Evolutionary conservation across 2,329 filamentous ascomycete species (phyloP).

Genomic region (Nannizziopsis arthrosporioides): DNA sequence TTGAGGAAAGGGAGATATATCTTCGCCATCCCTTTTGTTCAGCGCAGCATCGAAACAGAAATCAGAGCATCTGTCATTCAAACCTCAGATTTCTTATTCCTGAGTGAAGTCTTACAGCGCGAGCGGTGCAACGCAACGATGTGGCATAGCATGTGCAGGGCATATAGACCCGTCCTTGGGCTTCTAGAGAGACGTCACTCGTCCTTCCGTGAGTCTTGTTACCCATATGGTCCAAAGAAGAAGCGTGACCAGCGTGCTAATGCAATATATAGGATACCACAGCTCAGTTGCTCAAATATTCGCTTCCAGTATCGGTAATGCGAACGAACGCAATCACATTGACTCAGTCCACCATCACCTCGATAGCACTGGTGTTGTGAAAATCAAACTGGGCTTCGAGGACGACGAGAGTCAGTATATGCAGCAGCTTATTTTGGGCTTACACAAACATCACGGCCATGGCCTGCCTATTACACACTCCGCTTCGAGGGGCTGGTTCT

Average conservation of each 20-base stretch:
- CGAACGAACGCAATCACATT: conserved; percentile 10
- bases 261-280: conserved; percentile 1
- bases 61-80: not conserved
- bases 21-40: too few relatives aligned
- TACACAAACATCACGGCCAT: conserved; percentile 28
- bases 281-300: not conserved
- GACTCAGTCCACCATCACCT: conserved; percentile 5
- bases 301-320: not conserved
- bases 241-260: not conserved
- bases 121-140: not conserved
- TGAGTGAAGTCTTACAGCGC: not conserved
- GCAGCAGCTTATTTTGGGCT: conserved; percentile 23
- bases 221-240: too few relatives aligned
- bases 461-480: conserved; percentile 34
- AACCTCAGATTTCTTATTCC: not conserved
- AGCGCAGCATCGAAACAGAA: not conserved
- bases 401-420: conserved; percentile 30
- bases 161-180: not conserved
- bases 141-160: not conserved
- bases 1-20: too few relatives aligned
- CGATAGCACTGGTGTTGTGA: conserved; percentile 26
- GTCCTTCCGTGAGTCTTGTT: conserved; percentile 2
- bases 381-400: conserved; percentile 25
- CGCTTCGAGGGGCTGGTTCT: conserved; percentile 35
- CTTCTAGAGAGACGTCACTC: not conserved